These are phyloP conservation scores for Pseudonitzschia multiseries DNA, from an alignment of 108 stramenopile species.

Conservation along the genomic window DNA sequence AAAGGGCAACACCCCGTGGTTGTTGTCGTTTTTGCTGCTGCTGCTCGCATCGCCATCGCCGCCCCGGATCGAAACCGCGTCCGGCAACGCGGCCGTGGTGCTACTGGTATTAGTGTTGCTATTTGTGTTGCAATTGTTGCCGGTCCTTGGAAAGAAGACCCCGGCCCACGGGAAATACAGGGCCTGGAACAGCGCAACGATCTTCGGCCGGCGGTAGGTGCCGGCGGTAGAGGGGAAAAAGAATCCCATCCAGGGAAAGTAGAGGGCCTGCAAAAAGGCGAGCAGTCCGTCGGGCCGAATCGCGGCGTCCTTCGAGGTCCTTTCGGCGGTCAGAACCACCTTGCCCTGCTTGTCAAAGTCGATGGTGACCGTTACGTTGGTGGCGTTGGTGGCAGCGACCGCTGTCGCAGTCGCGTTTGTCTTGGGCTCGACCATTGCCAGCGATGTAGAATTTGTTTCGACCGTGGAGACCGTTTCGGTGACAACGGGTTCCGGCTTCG, in stretches of 20 bases:
- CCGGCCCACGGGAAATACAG: constrained; percentile 14
- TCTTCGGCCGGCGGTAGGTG: background rate
- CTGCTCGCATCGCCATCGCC: background rate
- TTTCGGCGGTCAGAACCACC: background rate
- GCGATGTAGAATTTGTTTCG: background rate
- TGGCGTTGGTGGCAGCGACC: background rate
- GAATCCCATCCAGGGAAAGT: constrained; percentile 14
- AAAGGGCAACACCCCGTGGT: constrained; percentile 3
- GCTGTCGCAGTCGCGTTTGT: background rate
- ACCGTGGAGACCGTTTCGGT: background rate
- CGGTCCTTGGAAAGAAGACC: constrained; percentile 9
- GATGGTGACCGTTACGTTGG: constrained; percentile 4
- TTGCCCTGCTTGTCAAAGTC: constrained; percentile 9
- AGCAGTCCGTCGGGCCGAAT: background rate
- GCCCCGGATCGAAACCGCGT: no score
- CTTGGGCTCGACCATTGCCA: background rate
- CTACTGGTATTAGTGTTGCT: background rate
- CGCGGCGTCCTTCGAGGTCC: background rate
- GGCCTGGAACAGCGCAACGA: constrained; percentile 2
- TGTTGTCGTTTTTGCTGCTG: background rate
- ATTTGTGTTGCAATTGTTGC: background rate
- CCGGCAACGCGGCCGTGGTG: no score
- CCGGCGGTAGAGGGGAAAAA: constrained; percentile 5
- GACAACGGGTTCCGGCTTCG: background rate
- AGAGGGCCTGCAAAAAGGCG: constrained; percentile 8